Percentiles rank a stretch among this genome's conserved stretches.
Evolutionary conservation across 352 stramenopile species (phyloP).

Genomic region (Phytophthora hybrid): DNA sequence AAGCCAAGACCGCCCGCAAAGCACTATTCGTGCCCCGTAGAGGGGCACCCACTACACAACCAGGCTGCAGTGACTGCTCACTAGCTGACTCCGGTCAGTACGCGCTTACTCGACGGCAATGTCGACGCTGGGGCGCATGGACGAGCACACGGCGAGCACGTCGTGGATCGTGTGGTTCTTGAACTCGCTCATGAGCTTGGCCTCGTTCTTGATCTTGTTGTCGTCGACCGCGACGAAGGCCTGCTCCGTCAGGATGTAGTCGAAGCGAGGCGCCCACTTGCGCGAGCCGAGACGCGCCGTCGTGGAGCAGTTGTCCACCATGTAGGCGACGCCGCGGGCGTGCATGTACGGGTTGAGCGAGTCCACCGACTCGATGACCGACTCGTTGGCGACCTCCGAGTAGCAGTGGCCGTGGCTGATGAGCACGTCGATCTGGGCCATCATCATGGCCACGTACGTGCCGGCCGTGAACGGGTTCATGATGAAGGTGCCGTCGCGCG

Average conservation of each 20-base stretch:
- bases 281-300: conserved; percentile 97
- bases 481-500: conserved; percentile 95
- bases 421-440: conserved; percentile 97
- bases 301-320: conserved; percentile 99
- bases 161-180: conserved; percentile 97
- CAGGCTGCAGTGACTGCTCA: neutral
- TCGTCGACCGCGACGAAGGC: conserved; percentile 96
- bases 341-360: conserved; percentile 99
- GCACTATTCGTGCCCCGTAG: conserved; percentile 13
- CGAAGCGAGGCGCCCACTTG: conserved; percentile 98
- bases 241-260: conserved; percentile 99
- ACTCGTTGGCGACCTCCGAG: conserved; percentile 99
- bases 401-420: conserved; percentile 96
- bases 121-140: conserved; percentile 96
- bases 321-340: conserved; percentile 97
- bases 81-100: conserved; percentile 12
- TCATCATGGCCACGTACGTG: conserved; percentile 99
- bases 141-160: conserved; percentile 95
- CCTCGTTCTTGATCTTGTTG: conserved; percentile 87
- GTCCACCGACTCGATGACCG: conserved; percentile 98
- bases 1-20: conserved; percentile 12
- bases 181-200: conserved; percentile 94
- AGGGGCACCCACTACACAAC: conserved; percentile 20
- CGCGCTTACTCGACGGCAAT: conserved; percentile 87
- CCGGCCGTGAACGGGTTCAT: conserved; percentile 98